Evolutionary conservation across 805 yeast genomes (phyloP).

Genomic region (Pichia californica): DNA sequence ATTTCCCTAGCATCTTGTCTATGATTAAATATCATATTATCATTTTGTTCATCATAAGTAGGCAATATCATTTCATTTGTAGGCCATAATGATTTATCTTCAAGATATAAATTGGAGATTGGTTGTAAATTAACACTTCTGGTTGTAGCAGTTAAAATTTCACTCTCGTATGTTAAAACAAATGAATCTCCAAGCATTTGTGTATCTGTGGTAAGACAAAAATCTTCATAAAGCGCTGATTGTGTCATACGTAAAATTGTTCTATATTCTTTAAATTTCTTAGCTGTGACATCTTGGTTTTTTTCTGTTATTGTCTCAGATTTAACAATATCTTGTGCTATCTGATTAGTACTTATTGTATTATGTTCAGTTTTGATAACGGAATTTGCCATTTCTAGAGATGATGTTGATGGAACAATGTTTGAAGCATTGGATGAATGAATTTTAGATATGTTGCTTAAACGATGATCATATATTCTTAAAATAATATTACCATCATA

Average conservation of each 20-base stretch:
- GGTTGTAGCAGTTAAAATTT: conserved; percentile 69
- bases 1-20: conserved; percentile 33
- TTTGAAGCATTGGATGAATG: conserved; percentile 13
- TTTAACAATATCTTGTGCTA: background rate
- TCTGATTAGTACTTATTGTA: background rate
- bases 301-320: background rate
- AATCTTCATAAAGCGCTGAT: conserved; percentile 74
- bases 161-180: conserved; percentile 82
- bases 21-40: conserved; percentile 31
- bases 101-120: conserved; percentile 59
- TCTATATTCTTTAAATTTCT: conserved; percentile 66
- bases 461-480: conserved; percentile 82
- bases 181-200: conserved; percentile 73
- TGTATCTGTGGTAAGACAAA: conserved; percentile 75
- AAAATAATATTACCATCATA: conserved; percentile 88
- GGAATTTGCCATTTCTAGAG: too few species aligned
- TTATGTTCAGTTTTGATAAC: too few species aligned
- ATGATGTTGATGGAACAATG: background rate
- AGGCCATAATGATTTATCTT: conserved; percentile 44
- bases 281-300: background rate
- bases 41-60: conserved; percentile 26
- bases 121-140: conserved; percentile 72
- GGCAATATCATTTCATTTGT: conserved; percentile 36
- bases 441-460: conserved; percentile 21
- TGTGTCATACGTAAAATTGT: conserved; percentile 78